Percentiles rank a stretch among this genome's conserved stretches.
These are phyloP conservation scores for Globisporangium splendens DNA, from an alignment of 352 stramenopile genomes.

Conservation along the genomic window DNA sequence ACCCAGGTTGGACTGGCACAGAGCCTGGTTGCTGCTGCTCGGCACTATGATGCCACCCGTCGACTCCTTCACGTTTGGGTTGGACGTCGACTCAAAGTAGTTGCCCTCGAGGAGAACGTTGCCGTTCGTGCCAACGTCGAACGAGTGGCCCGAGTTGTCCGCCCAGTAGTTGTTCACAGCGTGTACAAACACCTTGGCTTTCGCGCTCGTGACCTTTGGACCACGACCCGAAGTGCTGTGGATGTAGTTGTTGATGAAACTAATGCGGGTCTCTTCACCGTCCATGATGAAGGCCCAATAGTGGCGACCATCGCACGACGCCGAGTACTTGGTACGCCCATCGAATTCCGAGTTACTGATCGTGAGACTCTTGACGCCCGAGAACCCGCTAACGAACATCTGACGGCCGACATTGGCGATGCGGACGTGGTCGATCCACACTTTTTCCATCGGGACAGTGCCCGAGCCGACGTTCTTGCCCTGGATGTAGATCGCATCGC, in stretches of 20 bases:
- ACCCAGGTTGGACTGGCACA: slow-evolving; percentile 8
- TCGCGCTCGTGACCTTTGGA: slow-evolving; percentile 24
- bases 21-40: slow-evolving; percentile 8
- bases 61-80: slow-evolving; percentile 16
- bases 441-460: slow-evolving; percentile 17
- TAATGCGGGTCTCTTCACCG: slow-evolving; percentile 22
- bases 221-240: slow-evolving; percentile 35
- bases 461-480: no score
- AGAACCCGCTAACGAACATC: slow-evolving; percentile 20
- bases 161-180: slow-evolving; percentile 44
- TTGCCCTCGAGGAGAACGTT: slow-evolving; percentile 40
- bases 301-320: slow-evolving; percentile 44
- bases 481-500: no score
- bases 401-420: slow-evolving; percentile 29
- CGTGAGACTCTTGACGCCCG: slow-evolving; percentile 29
- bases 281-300: slow-evolving; percentile 45
- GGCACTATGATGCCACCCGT: slow-evolving; percentile 16
- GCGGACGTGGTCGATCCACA: slow-evolving; percentile 55
- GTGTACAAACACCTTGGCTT: slow-evolving; percentile 17
- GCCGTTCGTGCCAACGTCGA: slow-evolving; percentile 27
- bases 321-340: slow-evolving; percentile 34
- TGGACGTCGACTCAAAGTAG: slow-evolving; percentile 36
- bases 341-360: slow-evolving; percentile 60
- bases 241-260: slow-evolving; percentile 34
- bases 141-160: slow-evolving; percentile 37